Evolutionary conservation across 2,329 filamentous ascomycete species (phyloP).

Genomic region (Ilyonectria robusta): DNA sequence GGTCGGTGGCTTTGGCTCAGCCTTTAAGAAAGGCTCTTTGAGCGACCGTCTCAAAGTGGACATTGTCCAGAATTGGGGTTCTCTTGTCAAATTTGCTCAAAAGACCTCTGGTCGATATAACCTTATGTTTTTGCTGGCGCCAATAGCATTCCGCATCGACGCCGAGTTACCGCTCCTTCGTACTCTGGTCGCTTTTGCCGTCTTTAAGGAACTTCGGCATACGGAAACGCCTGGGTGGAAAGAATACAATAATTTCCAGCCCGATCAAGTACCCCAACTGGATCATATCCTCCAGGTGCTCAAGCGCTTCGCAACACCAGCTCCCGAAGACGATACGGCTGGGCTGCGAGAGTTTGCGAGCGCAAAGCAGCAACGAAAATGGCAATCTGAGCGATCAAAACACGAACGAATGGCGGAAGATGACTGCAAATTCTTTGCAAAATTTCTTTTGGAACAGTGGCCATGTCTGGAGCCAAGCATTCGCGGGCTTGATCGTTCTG

Average conservation of each 20-base stretch:
- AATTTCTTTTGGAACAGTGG: conserved; percentile 44
- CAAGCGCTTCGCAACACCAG: conserved; percentile 36
- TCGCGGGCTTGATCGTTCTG: conserved; percentile 22
- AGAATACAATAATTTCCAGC: conserved; percentile 41
- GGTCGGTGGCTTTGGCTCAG: conserved; percentile 37
- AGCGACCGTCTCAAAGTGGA: conserved; percentile 40
- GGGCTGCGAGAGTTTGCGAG: conserved; percentile 39
- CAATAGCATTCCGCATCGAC: conserved; percentile 42
- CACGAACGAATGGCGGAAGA: conserved; percentile 43
- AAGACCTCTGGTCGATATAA: conserved; percentile 29
- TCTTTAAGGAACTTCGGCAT: conserved; percentile 38
- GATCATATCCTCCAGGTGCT: conserved; percentile 38
- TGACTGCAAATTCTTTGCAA: conserved; percentile 40
- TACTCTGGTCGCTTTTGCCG: conserved; percentile 39
- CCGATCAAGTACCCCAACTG: conserved; percentile 38
- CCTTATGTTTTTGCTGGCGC: conserved; percentile 43
- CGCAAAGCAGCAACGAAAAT: conserved; percentile 40
- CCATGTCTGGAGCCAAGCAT: conserved; percentile 43
- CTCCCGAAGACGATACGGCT: conserved; percentile 19
- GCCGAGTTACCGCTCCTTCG: conserved; percentile 39
- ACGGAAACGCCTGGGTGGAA: conserved; percentile 38
- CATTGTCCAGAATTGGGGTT: conserved; percentile 39
- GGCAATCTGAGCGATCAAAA: conserved; percentile 36
- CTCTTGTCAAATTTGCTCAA: conserved; percentile 32
- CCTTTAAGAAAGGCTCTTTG: conserved; percentile 36